Evolutionary conservation across 495 filamentous ascomycete genomes (phyloP), one percentile per base, ranked within the genome.

Genomic region (Neurospora tetraspora): DNA sequence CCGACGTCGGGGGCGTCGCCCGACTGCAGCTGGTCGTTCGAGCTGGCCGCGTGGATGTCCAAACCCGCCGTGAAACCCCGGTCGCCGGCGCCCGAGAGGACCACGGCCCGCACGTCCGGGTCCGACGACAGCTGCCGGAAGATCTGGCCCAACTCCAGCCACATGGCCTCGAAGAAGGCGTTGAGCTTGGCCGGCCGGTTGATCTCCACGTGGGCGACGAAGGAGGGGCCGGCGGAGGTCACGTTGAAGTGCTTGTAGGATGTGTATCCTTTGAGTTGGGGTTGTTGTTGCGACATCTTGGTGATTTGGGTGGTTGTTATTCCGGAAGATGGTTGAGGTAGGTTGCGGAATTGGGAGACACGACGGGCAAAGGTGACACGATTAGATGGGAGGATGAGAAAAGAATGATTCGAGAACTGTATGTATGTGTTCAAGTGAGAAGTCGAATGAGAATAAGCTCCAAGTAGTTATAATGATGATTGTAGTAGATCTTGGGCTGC

Each of bases 181-280:
- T 99, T 99, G 79, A 97, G 84, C 83, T 97, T 98, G 70, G 89
- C 81, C 2, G 95, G 89, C 9, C 96, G 89, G 85, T 97, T 94
- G 84, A 97, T 97, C 80, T 98, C 91, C 69, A 99, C 94, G 80
- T 97, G 93, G 11, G 92, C 93, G 45, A 98, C 93, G 83, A 89
- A 89, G 53, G 27, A 14, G 71, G 90, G 84, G 16, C 80, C 75
- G 1, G 94, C 93, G 71, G 91, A 91, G 27, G 87, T 86, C 74
- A 98, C 84, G 71, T 89, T 89, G 87, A 96, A 98, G 85, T 95
- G 85, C 73, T 91, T 83, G 84, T 86, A 91, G 14, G 79, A 74
- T 40, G 81, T 73, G 73, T 86, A 85, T 34, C 34, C 73, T 36
- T 70, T 4, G 20, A 76, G 68, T 70, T 71, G 70, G 27, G 75